A percentile compares a stretch with the other conserved stretches of the same genome.
Evolutionary conservation across 2,329 filamentous ascomycete species (phyloP).

Genomic region (Colletotrichum cuscutae): DNA sequence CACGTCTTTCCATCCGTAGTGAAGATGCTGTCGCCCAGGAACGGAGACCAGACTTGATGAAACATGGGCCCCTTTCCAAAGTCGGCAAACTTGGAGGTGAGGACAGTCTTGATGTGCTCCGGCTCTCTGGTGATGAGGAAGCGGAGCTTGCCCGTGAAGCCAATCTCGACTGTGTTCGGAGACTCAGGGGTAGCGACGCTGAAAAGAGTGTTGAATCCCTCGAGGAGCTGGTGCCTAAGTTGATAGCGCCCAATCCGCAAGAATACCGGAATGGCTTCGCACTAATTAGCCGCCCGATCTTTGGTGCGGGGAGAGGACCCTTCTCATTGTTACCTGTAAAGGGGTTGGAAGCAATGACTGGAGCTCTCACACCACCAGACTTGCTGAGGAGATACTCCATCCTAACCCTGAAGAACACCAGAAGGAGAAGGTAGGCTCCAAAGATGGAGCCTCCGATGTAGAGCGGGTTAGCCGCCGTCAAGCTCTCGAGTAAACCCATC

Average conservation of each 20-base stretch:
- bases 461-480: slow-evolving; percentile 22
- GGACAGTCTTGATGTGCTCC: slow-evolving; percentile 54
- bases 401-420: slow-evolving; percentile 21
- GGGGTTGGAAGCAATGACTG: slow-evolving; percentile 33
- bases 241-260: slow-evolving; percentile 28
- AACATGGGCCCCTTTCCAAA: slow-evolving; percentile 59
- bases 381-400: slow-evolving; percentile 17
- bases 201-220: slow-evolving; percentile 45
- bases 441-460: slow-evolving; percentile 17
- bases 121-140: slow-evolving; percentile 63
- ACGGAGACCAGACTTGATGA: slow-evolving; percentile 53
- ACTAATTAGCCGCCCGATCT: neutral
- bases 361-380: slow-evolving; percentile 33
- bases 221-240: slow-evolving; percentile 42
- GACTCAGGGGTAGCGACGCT: slow-evolving; percentile 41
- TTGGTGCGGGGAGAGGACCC: neutral
- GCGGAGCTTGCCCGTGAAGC: slow-evolving; percentile 43
- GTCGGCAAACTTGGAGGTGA: slow-evolving; percentile 66
- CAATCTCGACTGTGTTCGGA: slow-evolving; percentile 50
- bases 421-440: slow-evolving; percentile 13
- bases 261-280: slow-evolving; percentile 31
- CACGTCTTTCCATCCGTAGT: slow-evolving; percentile 62
- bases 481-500: slow-evolving; percentile 24
- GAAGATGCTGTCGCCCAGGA: slow-evolving; percentile 68
- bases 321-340: slow-evolving; percentile 24